Base-by-base conservation (phyloP, 345 rosid species). In the Salix purpurea region DNA sequence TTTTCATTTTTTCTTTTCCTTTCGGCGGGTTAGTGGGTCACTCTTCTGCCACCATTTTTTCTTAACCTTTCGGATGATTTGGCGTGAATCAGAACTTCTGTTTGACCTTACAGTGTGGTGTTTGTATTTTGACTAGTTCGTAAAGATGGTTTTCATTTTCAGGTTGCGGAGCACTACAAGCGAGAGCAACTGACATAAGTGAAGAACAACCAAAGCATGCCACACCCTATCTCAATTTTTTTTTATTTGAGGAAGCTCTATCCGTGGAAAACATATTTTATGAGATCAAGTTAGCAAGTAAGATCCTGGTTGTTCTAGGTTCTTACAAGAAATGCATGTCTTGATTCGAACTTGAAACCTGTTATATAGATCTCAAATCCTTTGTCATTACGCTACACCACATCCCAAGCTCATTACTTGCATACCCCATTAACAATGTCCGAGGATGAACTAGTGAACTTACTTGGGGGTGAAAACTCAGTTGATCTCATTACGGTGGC, bases 401-500 rank as follows among this genome's bases (percentile, higher is more conserved):
- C 36, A 34, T 34, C 87, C 2, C 71, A 74, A 44, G 84, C 89
- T 36, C 77, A 32, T 68, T 91, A 90, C 80, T 77, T 84, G 62
- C 85, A 86, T 80, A 87, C 96, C 21, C 89, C 88, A 1, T 39
- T 32, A 74, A 75, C 90, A 4, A 80, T 91, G 50, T 74, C 91
- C 0, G 84, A 89, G 18, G 91, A 91, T 8, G 85, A 91, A 42
- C 50, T 84, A 7, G 83, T 91, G 34, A 28, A n/a, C 28, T 91
- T 1, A 30, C 32, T 30, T 30, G 32, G 90, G 94, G 88, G 88
- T 2, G 94, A 90, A 67, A 83, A 85, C 58, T 83, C 87, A 0
- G 89, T 93, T 0, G 91, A 93, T 79, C 71, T 91, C 14, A 81
- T 92, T 28, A 89, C 89, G 0, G 88, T 89, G 3, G 92, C 91